Evolutionary conservation across 2,329 filamentous ascomycete genomes (phyloP).

Genomic region (Nannizziopsis arthrosporioides): DNA sequence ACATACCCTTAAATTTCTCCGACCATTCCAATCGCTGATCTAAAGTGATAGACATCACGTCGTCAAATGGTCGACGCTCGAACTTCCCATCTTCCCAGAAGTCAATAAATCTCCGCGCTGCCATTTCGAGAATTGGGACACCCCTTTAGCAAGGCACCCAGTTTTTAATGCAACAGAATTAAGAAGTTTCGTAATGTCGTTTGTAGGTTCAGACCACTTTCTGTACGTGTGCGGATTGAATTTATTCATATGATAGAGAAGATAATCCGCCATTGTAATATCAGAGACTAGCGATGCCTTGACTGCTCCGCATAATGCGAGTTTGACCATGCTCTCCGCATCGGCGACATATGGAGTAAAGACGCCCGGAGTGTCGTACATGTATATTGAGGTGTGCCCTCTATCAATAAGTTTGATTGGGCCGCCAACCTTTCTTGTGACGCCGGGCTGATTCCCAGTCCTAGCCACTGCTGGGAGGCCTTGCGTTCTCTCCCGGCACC

Average conservation of each 20-base stretch:
- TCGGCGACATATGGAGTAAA: conserved; percentile 86
- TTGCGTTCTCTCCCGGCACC: conserved; percentile 50
- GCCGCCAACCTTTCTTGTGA: conserved; percentile 74
- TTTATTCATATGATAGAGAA: conserved; percentile 73
- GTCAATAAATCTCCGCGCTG: conserved; percentile 69
- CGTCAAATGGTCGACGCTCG: conserved; percentile 68
- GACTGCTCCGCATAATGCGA: conserved; percentile 82
- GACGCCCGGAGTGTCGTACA: conserved; percentile 87
- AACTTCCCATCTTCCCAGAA: conserved; percentile 68
- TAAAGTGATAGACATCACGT: conserved; percentile 52
- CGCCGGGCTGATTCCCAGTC: conserved; percentile 77
- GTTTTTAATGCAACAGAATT: conserved; percentile 58
- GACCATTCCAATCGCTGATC: conserved; percentile 31
- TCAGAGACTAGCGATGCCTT: conserved; percentile 75
- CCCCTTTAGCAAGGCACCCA: conserved; percentile 68
- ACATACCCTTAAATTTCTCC: conserved; percentile 26
- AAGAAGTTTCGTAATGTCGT: conserved; percentile 66
- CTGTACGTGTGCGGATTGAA: conserved; percentile 51
- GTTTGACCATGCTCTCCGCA: conserved; percentile 80
- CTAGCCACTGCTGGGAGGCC: conserved; percentile 44
- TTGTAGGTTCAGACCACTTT: conserved; percentile 60
- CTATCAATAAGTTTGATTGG: conserved; percentile 67
- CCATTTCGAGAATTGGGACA: conserved; percentile 54
- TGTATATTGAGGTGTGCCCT: conserved; percentile 52
- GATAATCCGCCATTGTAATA: conserved; percentile 74